phyloP scores from a whole-genome alignment of 202 grass and related monocot species.

The Eragrostis tef region DNA sequence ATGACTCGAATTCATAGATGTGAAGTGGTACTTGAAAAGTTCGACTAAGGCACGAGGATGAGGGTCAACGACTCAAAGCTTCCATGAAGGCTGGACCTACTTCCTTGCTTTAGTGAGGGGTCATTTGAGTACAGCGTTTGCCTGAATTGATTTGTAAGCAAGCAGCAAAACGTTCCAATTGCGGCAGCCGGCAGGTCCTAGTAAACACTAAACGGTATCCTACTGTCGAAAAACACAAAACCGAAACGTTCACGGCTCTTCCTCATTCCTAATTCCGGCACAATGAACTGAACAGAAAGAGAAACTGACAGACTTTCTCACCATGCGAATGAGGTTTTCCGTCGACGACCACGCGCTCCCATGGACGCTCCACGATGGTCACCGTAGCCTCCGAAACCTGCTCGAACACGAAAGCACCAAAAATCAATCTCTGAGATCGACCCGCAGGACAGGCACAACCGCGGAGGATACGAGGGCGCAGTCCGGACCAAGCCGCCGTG shows the following conservation, averaged over 20 bases:
- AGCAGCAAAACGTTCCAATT: not conserved
- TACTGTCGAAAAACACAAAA: slow-evolving; percentile 2
- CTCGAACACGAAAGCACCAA: not conserved
- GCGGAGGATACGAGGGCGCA: not conserved
- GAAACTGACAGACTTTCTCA: slow-evolving; percentile 31
- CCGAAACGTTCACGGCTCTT: slow-evolving; percentile 15
- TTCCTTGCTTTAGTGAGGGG: not conserved
- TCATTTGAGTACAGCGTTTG: not conserved
- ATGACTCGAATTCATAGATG: not conserved
- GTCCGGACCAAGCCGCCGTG: not conserved
- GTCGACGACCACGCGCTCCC: slow-evolving; percentile 77
- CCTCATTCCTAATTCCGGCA: not conserved
- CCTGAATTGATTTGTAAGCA: not conserved
- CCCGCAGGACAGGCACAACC: not conserved
- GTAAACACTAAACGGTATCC: not conserved
- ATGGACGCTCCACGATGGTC: slow-evolving; percentile 77
- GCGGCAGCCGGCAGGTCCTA: not conserved
- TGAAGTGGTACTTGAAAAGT: not conserved
- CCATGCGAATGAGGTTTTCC: slow-evolving; percentile 85
- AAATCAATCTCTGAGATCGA: not conserved
- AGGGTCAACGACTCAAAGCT: not conserved
- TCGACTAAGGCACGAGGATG: not conserved
- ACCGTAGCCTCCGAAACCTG: slow-evolving; percentile 76
- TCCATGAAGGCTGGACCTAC: not conserved
- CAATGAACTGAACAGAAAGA: not conserved